Conservation (phyloP, 2,329 filamentous ascomycete species). For the Microascus cirrosus region DNA sequence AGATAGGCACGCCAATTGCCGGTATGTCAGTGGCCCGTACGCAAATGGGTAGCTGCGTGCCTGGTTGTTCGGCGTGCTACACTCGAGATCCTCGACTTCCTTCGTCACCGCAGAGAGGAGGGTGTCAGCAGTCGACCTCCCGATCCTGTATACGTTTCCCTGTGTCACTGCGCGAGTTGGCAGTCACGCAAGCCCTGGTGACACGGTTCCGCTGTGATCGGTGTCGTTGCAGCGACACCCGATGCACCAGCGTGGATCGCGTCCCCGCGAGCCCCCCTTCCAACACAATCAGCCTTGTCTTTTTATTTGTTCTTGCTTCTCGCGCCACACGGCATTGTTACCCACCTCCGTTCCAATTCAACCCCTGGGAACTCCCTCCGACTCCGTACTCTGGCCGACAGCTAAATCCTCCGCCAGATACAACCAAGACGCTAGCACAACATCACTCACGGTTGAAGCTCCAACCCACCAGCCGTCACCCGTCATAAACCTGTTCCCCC, state of each 20-base stretch:
- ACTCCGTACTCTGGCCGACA: not conserved
- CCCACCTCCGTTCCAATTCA: not conserved
- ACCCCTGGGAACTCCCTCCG: not conserved
- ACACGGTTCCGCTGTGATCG: not conserved
- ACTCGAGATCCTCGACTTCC: not conserved
- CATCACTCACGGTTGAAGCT: conserved; percentile 43
- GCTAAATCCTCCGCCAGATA: conserved; percentile 29
- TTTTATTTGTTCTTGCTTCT: not conserved
- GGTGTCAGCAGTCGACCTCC: not conserved
- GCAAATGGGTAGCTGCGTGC: not conserved
- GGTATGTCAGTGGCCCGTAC: not conserved
- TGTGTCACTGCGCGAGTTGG: conserved; percentile 1
- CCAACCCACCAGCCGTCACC: conserved; percentile 28
- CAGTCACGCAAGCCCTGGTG: conserved; percentile 1
- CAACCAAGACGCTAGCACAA: conserved; percentile 39
- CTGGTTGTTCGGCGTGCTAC: not conserved
- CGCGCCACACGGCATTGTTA: not conserved
- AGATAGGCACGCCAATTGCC: not conserved
- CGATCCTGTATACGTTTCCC: not conserved
- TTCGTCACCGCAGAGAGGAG: not conserved
- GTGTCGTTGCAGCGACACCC: not conserved
- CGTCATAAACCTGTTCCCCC: conserved; percentile 40
- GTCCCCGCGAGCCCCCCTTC: not conserved
- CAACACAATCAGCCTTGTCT: not conserved
- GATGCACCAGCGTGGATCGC: not conserved